phyloP scores from a whole-genome alignment of 768 basidiomycete species.

The Cystofilobasidium ferigula region DNA sequence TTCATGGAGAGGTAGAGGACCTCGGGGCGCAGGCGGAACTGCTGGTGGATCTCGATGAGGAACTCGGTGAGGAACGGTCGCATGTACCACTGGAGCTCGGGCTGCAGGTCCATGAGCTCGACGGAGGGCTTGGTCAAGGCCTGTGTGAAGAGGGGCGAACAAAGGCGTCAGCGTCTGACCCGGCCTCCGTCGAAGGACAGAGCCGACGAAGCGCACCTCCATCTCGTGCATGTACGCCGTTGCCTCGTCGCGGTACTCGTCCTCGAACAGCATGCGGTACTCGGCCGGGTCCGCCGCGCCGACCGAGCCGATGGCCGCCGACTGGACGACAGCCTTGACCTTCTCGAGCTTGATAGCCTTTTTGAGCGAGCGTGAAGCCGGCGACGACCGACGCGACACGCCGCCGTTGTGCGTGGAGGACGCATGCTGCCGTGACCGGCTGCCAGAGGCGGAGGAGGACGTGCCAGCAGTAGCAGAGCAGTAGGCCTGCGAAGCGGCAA shows the following conservation, averaged over 20 bases:
- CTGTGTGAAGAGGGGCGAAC: slow-evolving; percentile 40
- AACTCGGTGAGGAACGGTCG: slow-evolving; percentile 97
- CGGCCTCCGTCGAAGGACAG: neutral
- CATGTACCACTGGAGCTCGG: slow-evolving; percentile 99
- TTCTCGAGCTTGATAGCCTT: slow-evolving; percentile 40
- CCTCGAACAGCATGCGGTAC: slow-evolving; percentile 69
- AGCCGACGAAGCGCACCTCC: slow-evolving; percentile 66
- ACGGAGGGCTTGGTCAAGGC: slow-evolving; percentile 78
- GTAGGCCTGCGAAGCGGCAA: neutral
- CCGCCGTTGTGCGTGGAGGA: slow-evolving; percentile 43
- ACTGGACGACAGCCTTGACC: slow-evolving; percentile 49
- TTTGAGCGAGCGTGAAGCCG: slow-evolving; percentile 43
- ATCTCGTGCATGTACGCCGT: slow-evolving; percentile 89
- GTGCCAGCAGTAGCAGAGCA: neutral
- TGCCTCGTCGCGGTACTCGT: slow-evolving; percentile 91
- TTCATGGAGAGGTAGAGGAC: slow-evolving; percentile 97
- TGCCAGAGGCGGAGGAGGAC: neutral
- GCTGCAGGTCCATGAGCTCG: slow-evolving; percentile 96
- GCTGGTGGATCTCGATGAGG: slow-evolving; percentile 95
- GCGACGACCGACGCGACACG: slow-evolving; percentile 42
- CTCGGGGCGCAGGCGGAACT: slow-evolving; percentile 93
- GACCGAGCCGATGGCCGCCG: slow-evolving; percentile 46
- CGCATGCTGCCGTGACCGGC: neutral
- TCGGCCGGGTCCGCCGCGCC: slow-evolving; percentile 34
- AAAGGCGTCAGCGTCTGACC: slow-evolving; percentile 23